Evolutionary conservation across 2,329 filamentous ascomycete genomes (phyloP), one percentile per base, ranked within the genome.

Genomic region (Fusarium sororula): DNA sequence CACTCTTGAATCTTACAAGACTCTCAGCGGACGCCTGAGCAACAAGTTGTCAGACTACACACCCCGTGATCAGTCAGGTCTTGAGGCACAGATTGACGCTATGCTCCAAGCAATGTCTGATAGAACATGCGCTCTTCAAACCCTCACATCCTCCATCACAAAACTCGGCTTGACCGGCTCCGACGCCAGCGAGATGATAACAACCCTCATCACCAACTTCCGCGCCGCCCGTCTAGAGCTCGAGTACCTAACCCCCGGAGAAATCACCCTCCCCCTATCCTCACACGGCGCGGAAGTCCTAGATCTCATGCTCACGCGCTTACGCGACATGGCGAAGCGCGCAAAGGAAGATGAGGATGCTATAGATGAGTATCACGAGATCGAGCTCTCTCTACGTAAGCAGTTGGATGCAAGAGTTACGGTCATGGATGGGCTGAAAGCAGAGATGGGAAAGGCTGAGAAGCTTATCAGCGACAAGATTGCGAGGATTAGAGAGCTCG

Each of bases 181-280:
- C 12, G 86, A 89, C 67, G 84, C 86, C 0, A 63, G 80, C n/a
- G 85, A 86, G n/a, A 85, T 88, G 64, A 77, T 91, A 13, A 69
- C 82, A 4, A 83, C 85, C 0, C 83, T 92, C 18, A 79, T 84
- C 0, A 70, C 82, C 5, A 84, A 86, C 5, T 88, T 92, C 80
- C 87, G 89, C 26, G 80, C 86, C 5, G 90, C 89, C 3, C 86
- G 90, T 3, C 81, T 91, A 0, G 89, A 91, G 73, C 85, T 91
- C 6, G 90, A 91, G 78, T 91, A 91, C 75, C 84, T 91, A 26
- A 88, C 86, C 0, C 90, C 90, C 0, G 90, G 89, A 11, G 90
- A 91, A 77, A 82, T 87, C n/a, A 76, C 84, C 0, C 83, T 90
- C 1, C 87, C 89, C 0, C 81, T 90, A 1, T 85, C 84, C 0